A percentile compares a stretch with the other conserved stretches of the same genome.
phyloP scores from a whole-genome alignment of 108 stramenopile genomes.

The Nannochloropsis granulata region DNA sequence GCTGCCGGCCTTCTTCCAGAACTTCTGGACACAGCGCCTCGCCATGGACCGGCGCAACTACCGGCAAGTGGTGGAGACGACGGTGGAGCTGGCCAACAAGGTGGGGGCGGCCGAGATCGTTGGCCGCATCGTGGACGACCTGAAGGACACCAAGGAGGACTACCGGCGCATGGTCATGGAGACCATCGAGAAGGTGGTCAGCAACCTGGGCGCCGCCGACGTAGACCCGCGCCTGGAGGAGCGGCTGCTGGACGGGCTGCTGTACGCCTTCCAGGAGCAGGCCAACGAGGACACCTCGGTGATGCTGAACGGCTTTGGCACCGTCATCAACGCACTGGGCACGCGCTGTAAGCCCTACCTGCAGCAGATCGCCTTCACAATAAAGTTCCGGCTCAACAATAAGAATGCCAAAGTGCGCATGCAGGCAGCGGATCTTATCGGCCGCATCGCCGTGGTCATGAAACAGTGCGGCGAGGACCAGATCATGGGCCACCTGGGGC shows the following conservation, averaged over 20 bases:
- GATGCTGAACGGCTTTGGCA: conserved; percentile 94
- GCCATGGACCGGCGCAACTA: conserved; percentile 92
- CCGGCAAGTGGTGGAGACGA: conserved; percentile 89
- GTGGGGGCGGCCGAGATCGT: conserved; percentile 90
- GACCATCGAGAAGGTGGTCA: conserved; percentile 63
- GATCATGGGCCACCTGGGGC: conserved; percentile 94
- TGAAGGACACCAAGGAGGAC: conserved; percentile 97
- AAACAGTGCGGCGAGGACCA: conserved; percentile 93
- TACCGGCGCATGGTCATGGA: conserved; percentile 99
- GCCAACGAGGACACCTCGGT: conserved; percentile 49
- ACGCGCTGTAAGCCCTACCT: conserved; percentile 90
- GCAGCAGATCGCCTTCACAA: conserved; percentile 90
- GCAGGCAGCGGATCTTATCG: conserved; percentile 97
- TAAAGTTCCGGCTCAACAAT: conserved; percentile 97
- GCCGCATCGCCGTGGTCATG: conserved; percentile 92
- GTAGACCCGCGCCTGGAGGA: conserved; percentile 91
- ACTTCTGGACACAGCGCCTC: conserved; percentile 98
- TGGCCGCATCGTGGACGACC: conserved; percentile 86
- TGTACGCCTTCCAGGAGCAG: conserved; percentile 98
- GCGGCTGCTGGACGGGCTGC: conserved; percentile 89
- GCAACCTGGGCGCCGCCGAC: conserved; percentile 82
- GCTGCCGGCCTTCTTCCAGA: conserved; percentile 86
- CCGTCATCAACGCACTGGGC: conserved; percentile 86
- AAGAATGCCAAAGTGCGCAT: conserved; percentile 90
- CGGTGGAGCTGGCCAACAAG: conserved; percentile 94